Base-by-base conservation (phyloP, 371 early-diverging fungal genomes). In the Actinomortierella ambigua region DNA sequence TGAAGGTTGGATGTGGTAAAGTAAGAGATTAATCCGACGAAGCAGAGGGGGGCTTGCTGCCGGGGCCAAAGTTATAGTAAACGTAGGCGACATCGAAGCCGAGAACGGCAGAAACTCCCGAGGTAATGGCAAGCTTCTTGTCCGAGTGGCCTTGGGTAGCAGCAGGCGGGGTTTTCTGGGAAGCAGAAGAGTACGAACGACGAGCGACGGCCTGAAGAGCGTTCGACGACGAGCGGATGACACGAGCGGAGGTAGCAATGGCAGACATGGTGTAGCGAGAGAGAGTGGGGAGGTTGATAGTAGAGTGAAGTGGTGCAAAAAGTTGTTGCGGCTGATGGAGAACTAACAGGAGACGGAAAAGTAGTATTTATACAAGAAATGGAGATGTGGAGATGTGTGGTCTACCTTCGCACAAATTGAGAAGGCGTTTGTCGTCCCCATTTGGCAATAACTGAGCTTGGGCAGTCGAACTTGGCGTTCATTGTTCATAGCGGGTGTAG, bases 71-170 rank as follows among this genome's bases (percentile, higher is more conserved):
- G 24, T 52, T 53, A 15, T 55, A 63, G 56, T 68, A 68, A 18
- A 50, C 63, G 4, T 55, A 63, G 42, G 63, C 59, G 59, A 59
- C 53, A 46, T 68, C 69, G 5, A 50, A 47, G 8, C 69, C 69
- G 1, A 44, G 59, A 15, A 51, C 47, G 14, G 44, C 46, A 3
- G 63, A 53, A 15, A 59, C 55, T 43, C 40, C 48, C 0, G 63
- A 48, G 23, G 51, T 52, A 22, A 58, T 39, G 15, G 55, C 55
- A 8, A 68, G 39, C 22, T 40, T 44, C 42, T 59, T 34, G 41
- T 42, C 58, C 17, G 68, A 63, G 27, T 62, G 59, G 1, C 49
- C 54, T 20, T 20, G 50, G 26, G 20, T 50, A 1, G 23, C 46
- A 27, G 62, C 55, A 5, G 41, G 20, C 27, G 68, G 29, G 3